phyloP scores from a whole-genome alignment of 345 rosid genomes.

The Corchorus capsularis region DNA sequence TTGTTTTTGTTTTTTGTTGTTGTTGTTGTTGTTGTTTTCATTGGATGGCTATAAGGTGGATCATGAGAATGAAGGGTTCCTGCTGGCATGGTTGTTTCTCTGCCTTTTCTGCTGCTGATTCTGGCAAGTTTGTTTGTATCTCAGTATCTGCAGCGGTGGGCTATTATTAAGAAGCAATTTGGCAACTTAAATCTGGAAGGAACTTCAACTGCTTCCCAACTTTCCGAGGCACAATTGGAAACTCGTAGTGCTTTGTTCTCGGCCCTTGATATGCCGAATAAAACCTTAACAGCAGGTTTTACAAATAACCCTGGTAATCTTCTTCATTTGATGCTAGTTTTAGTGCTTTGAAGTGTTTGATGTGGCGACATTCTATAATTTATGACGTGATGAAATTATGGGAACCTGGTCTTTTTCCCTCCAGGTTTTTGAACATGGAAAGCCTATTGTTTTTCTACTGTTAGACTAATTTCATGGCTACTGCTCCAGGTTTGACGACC shows the following conservation, averaged over 20 bases:
- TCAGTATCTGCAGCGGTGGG: constrained; percentile 69
- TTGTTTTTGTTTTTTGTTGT: constrained; percentile 6
- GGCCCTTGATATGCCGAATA: constrained; percentile 69
- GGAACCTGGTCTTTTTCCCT: constrained; percentile 1
- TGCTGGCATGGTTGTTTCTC: constrained; percentile 8
- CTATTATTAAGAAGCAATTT: constrained; percentile 47
- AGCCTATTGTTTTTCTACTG: constrained; percentile 4
- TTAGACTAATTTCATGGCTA: neutral
- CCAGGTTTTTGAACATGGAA: neutral
- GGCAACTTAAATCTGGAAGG: constrained; percentile 33
- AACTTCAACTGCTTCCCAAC: constrained; percentile 48
- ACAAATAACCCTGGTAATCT: constrained; percentile 38
- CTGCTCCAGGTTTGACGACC: constrained; percentile 32
- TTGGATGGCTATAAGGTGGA: constrained; percentile 7
- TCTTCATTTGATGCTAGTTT: constrained; percentile 25
- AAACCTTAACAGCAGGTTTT: constrained; percentile 42
- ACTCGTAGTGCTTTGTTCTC: constrained; percentile 73
- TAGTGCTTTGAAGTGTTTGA: neutral
- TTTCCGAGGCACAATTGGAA: constrained; percentile 74
- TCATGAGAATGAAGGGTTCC: constrained; percentile 14
- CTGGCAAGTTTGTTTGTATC: constrained; percentile 27
- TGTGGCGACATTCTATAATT: constrained; percentile 15
- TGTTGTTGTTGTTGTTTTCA: neutral
- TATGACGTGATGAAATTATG: constrained; percentile 12
- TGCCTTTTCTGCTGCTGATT: constrained; percentile 26